phyloP scores from a whole-genome alignment of 345 rosid species.

The Populus alba region DNA sequence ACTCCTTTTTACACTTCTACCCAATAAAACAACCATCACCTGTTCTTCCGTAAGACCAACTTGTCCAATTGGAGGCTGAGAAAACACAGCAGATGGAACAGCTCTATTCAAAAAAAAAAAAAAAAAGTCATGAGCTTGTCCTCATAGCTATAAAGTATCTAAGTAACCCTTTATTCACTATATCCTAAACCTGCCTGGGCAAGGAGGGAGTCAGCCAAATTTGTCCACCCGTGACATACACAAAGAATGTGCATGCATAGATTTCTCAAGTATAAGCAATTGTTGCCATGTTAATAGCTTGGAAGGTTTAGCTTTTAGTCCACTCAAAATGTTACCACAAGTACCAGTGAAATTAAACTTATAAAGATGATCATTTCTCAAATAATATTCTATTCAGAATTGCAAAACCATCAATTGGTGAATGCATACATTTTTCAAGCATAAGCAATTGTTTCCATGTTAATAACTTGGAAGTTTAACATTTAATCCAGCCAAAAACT shows the following conservation, averaged over 20 bases:
- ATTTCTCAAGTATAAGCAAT: background rate
- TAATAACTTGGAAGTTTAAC: background rate
- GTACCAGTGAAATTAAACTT: too few species aligned
- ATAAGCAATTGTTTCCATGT: background rate
- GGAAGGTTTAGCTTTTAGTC: too few species aligned
- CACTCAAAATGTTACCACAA: too few species aligned
- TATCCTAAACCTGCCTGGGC: background rate
- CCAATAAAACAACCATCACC: constrained; percentile 34
- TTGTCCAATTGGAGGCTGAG: constrained; percentile 95
- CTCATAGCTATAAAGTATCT: background rate
- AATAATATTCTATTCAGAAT: background rate
- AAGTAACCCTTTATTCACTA: background rate
- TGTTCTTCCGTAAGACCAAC: constrained; percentile 92
- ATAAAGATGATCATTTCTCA: background rate
- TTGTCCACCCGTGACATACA: too few species aligned
- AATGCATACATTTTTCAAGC: background rate
- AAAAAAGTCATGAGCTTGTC: background rate
- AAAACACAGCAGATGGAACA: constrained; percentile 89
- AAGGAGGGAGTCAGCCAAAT: too few species aligned
- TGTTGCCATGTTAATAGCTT: background rate
- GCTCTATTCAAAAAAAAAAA: constrained; percentile 44
- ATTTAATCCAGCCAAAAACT: too few species aligned
- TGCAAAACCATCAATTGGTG: background rate
- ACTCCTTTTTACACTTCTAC: too few species aligned
- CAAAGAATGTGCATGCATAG: background rate